Conservation (phyloP, 108 stramenopile genomes). For the Mediolabrus comicus region DNA sequence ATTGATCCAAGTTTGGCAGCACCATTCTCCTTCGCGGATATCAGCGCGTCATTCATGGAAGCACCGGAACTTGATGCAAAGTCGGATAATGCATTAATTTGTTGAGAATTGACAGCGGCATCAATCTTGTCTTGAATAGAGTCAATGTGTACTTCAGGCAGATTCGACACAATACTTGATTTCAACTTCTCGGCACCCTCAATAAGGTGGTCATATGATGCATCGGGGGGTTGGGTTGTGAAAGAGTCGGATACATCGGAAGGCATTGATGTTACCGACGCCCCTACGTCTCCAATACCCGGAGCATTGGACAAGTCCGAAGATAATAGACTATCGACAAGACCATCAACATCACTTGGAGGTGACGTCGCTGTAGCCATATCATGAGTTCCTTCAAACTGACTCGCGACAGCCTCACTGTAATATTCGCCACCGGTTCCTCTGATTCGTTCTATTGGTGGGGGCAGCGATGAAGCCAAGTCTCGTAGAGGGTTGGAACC, state of each 20-base stretch:
- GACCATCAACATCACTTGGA: background rate
- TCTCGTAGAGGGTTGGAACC: slow-evolving; percentile 13
- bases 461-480: slow-evolving; percentile 14
- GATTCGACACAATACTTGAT: background rate
- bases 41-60: slow-evolving; percentile 6
- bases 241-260: background rate
- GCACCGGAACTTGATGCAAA: slow-evolving; percentile 4
- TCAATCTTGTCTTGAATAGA: background rate
- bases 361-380: background rate
- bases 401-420: background rate
- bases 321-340: background rate
- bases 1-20: background rate
- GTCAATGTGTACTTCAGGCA: background rate
- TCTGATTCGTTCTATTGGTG: slow-evolving; percentile 1
- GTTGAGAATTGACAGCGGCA: background rate
- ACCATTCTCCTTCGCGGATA: background rate
- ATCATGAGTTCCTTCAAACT: background rate
- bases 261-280: background rate
- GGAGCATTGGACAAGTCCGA: background rate
- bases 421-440: background rate
- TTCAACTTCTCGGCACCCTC: background rate
- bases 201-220: background rate
- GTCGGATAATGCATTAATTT: background rate
- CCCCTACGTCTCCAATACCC: background rate
- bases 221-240: background rate